Evolutionary conservation across 768 basidiomycete species (phyloP), one percentile per base, ranked within the genome.

Genomic region (Russula earlei): DNA sequence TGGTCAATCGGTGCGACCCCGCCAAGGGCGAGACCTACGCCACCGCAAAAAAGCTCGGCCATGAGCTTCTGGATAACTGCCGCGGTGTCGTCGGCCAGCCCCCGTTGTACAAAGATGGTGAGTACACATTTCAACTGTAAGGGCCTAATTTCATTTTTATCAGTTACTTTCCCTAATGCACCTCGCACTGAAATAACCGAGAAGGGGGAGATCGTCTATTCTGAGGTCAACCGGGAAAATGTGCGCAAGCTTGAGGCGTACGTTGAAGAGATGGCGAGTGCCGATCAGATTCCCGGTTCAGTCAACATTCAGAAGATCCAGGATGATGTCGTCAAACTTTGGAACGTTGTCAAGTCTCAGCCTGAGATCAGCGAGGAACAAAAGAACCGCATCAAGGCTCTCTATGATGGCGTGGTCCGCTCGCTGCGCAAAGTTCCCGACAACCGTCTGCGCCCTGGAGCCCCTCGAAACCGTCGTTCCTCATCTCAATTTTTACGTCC

Each of bases 261-360:
- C 65, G 96, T 91, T 52, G 84, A 93, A 65, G 93, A 99, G 72
- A 99, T 99, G 96, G 93, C 96, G 1, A 91, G 88, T 57, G 91
- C 92, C 2, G 91, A 94, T 66, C 83, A 87, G 6, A 87, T 91
- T 49, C 81, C 88, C 2, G 80, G 80, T 19, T 75, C 82, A 33
- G 81, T 94, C 67, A 97, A 98, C 72, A 88, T 96, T 58, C 89
- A 96, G 74, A 98, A 98, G 72, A 92, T 98, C 43, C 94, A 98
- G 67, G 90, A 94, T 38, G 93, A 98, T 63, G 91, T 99, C 47
- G 77, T 93, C 53, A 97, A 94, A 67, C 80, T 99, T 5, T 99
- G 95, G 93, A 92, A 87, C 51, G 85, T 98, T 56, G 93, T 99
- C 66, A 96, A 94, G 71, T 84, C 90, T 0, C 91, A 98, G 69